Evolutionary conservation across 2,329 filamentous ascomycete species (phyloP).

Genomic region (Aureobasidium sp.): DNA sequence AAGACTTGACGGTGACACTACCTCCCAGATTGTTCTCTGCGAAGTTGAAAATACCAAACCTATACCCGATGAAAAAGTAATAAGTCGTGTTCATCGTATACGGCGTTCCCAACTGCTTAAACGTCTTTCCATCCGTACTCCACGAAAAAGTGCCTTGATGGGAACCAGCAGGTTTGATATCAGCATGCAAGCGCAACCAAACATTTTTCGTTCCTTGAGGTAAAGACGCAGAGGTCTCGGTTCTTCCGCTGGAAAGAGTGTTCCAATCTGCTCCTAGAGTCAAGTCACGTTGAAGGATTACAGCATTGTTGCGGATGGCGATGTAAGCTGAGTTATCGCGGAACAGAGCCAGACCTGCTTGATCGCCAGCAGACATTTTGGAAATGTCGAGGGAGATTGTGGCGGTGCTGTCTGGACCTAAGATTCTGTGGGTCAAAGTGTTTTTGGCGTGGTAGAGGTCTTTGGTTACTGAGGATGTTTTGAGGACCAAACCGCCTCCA

Average conservation of each 20-base stretch:
- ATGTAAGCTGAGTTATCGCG: conserved; percentile 38
- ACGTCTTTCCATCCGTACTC: conserved; percentile 31
- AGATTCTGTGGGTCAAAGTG: conserved; percentile 37
- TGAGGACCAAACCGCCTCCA: conserved; percentile 40
- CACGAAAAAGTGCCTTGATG: conserved; percentile 31
- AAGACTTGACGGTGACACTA: conserved; percentile 20
- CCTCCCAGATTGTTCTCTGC: conserved; percentile 32
- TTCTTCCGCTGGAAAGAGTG: conserved; percentile 28
- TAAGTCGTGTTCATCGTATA: conserved; percentile 32
- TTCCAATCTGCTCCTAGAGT: conserved; percentile 28
- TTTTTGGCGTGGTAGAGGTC: conserved; percentile 42
- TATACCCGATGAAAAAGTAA: conserved; percentile 35
- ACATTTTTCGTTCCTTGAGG: conserved; percentile 22
- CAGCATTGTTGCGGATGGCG: conserved; percentile 38
- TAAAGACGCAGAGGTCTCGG: conserved; percentile 23
- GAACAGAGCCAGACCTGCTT: conserved; percentile 47
- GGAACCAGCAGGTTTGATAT: conserved; percentile 30
- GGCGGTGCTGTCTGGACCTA: conserved; percentile 36
- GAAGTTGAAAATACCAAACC: conserved; percentile 35
- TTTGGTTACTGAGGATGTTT: conserved; percentile 45
- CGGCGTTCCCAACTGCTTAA: conserved; percentile 26
- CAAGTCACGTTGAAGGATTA: conserved; percentile 35
- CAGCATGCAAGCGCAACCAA: conserved; percentile 30
- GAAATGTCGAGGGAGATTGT: conserved; percentile 47
- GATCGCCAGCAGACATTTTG: conserved; percentile 46